Evolutionary conservation across 2,329 filamentous ascomycete species (phyloP), one percentile per base, ranked within the genome.

Genomic region (Arthrobotrys sphaeroides): DNA sequence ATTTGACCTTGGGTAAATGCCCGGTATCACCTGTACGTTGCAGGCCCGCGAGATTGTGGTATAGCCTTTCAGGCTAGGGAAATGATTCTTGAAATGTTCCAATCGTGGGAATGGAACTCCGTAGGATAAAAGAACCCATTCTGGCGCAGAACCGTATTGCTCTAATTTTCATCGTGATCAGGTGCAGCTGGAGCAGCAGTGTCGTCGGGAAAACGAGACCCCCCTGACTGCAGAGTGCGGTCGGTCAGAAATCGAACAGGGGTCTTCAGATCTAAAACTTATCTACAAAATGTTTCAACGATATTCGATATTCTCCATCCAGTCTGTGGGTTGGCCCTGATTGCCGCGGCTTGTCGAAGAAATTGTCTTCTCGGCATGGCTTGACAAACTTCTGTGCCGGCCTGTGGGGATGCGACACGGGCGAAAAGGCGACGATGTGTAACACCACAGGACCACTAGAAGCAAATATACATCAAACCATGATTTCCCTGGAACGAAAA

Each of bases 301-400:
- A 43, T 26, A 12, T 40, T n/a, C 28, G 40, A 18, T 16, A 43
- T 61, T 69, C 65, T 55, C 28, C 22, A 24, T 53, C 33, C 12
- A 24, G 24, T 24, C 33, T 59, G 36, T 33, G 55, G 55, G 38
- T 45, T 16, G 40, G 66, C 66, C 60, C 42, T 59, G 33, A 62
- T 62, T 70, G 66, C 66, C 43, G 66, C 55, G 66, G 66, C 55
- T 45, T 61, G 33, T 61, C 31, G 55, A 68, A 40, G 38, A 55
- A 31, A 67, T 36, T 45, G 24, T 43, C 36, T 61, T 70, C 36
- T 61, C 3, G 66, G 66, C 22, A 62, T 62, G 31, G 65, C 57
- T 47, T 38, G 26, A 33, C 38, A 45, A 13, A 53, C 22, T 53
- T 28, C 43, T 18, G 20, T 20, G 7, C 55, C 20, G 45, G 10